phyloP scores from a whole-genome alignment of 1,284 basidiomycete species.

The Leccinum griseonigrum region DNA sequence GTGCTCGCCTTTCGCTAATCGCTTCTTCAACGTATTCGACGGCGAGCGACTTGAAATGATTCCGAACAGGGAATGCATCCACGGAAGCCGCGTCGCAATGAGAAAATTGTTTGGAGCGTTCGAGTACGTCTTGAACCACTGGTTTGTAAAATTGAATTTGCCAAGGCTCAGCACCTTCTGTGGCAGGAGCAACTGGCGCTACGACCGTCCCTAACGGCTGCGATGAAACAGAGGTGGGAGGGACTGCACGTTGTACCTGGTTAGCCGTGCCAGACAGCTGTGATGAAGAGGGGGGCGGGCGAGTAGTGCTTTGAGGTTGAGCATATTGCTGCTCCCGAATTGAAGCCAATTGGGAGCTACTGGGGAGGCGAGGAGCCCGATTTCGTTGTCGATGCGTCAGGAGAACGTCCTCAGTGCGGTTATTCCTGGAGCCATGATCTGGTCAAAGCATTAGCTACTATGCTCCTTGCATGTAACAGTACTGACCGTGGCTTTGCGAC shows the following conservation, averaged over 20 bases:
- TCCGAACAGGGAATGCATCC: no score
- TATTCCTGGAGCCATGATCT: not conserved
- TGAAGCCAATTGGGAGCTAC: not conserved
- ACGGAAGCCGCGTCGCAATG: not conserved
- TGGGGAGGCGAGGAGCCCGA: not conserved
- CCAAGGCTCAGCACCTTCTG: not conserved
- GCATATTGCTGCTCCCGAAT: not conserved
- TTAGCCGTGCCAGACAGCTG: no score
- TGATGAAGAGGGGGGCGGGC: no score
- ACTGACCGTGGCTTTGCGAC: not conserved
- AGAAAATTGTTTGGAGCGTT: not conserved
- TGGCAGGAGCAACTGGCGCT: not conserved
- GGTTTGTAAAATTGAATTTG: not conserved
- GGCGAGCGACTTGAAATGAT: no score
- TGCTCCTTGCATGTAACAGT: not conserved
- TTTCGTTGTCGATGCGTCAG: not conserved
- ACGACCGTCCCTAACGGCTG: no score
- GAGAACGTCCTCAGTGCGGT: not conserved
- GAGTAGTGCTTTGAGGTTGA: not conserved
- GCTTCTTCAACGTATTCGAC: not conserved
- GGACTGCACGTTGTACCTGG: no score
- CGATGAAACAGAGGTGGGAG: no score
- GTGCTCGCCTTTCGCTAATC: not conserved
- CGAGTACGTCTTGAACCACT: not conserved
- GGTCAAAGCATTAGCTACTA: not conserved